Evolutionary conservation across 805 yeast genomes (phyloP), one percentile per base, ranked within the genome.

Genomic region (Torulaspora gathmanii): DNA sequence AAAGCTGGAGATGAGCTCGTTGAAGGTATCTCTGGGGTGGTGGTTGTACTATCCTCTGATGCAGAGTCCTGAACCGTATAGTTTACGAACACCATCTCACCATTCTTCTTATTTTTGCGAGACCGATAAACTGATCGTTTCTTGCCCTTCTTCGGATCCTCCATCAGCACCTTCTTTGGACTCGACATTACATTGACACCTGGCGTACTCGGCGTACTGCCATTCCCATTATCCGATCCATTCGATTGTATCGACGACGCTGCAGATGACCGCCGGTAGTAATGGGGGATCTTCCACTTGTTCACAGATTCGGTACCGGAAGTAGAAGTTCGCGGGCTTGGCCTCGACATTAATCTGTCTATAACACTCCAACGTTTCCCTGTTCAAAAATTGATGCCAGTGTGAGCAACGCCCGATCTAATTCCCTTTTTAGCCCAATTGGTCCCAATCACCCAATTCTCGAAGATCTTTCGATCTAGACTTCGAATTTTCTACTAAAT

Each of bases 281-380:
- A 63, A 45, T 63, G 67, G 9, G 67, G 67, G 25, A 63, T 63
- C 44, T 61, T 63, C 67, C 67, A 63, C 45, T 60, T 63, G 42
- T 54, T 61, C 20, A 53, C 49, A 11, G 64, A 47, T 37, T 60
- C 65, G 10, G 50, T 45, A 16, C 50, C 50, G 10, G 58, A 55
- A 19, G 54, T 49, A 23, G 40, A 36, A n/a, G 26, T 25, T 20
- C 44, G 34, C 25, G 50, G 34, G 36, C 49, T 43, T 25, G 34
- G 40, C 37, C 37, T 48, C 25, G 51, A 38, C 51, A 48, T 48
- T 33, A 11, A 13, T 20, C 22, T 20, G 17, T 26, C 25, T 15
- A 28, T 15, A 11, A 17, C 20, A 15, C 11, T 30, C 8, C 33
- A n/a, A 30, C 11, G 17, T 16, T 12, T 15, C 16, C 33, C 33